Percentiles rank a stretch among this genome's conserved stretches.
Conservation (phyloP, 1,284 basidiomycete species). For the Cutaneotrichosporon cavernicola region DNA sequence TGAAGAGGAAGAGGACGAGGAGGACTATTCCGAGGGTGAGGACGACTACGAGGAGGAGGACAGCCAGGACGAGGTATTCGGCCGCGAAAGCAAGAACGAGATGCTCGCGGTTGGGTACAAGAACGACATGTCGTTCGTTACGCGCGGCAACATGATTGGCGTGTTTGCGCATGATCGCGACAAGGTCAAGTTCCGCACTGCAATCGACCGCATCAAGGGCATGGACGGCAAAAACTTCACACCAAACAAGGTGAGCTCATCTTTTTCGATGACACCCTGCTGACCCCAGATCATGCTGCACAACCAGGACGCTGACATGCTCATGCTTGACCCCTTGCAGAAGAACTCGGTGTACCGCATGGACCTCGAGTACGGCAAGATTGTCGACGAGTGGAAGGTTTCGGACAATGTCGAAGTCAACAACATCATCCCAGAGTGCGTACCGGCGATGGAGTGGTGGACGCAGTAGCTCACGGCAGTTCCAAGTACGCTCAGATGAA, state of each 20-base stretch:
- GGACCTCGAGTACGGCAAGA: conserved; percentile 93
- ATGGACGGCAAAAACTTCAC: conserved; percentile 80
- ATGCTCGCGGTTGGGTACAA: conserved; percentile 94
- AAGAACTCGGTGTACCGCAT: conserved; percentile 85
- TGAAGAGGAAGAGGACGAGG: conserved; percentile 58
- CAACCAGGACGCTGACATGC: conserved; percentile 94
- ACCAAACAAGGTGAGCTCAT: conserved; percentile 70
- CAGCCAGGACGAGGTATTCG: conserved; percentile 53
- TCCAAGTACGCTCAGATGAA: conserved; percentile 95
- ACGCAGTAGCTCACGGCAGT: conserved; percentile 28
- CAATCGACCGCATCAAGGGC: conserved; percentile 80
- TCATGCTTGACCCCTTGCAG: conserved; percentile 81
- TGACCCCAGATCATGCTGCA: conserved; percentile 79
- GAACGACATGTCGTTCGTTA: conserved; percentile 92
- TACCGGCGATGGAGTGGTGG: conserved; percentile 3
- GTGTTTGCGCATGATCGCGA: conserved; percentile 87
- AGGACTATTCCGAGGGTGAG: conserved; percentile 57
- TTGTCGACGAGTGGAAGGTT: conserved; percentile 98
- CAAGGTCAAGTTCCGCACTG: conserved; percentile 80
- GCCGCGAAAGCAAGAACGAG: conserved; percentile 70
- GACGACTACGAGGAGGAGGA: conserved; percentile 61
- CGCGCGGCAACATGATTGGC: conserved; percentile 92
- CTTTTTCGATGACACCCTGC: neutral
- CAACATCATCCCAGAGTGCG: conserved; percentile 79
- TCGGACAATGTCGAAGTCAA: conserved; percentile 81